Conservation (phyloP, 352 stramenopile species). For the Phytopythium sindhum region DNA sequence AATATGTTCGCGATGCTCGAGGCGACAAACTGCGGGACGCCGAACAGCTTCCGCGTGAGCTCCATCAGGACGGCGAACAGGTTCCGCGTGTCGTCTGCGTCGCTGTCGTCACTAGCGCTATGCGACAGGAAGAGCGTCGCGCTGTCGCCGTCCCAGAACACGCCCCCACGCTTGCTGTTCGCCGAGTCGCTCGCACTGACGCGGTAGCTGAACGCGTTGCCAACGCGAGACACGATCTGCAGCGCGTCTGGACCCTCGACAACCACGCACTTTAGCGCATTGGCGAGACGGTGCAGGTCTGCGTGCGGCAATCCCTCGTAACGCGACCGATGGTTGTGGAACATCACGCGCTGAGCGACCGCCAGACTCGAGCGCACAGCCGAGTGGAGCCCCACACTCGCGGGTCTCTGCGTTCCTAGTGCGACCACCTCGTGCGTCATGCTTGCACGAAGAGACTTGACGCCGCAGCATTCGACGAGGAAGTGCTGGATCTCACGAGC, state of each 20-base stretch:
- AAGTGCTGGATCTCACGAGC: slow-evolving; percentile 22
- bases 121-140: slow-evolving; percentile 35
- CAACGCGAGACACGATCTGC: slow-evolving; percentile 54
- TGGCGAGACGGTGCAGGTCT: slow-evolving; percentile 23
- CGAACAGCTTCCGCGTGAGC: slow-evolving; percentile 52
- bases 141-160: slow-evolving; percentile 37
- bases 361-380: slow-evolving; percentile 26
- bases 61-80: slow-evolving; percentile 61
- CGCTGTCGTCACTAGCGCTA: slow-evolving; percentile 19
- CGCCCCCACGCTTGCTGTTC: neutral
- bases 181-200: neutral
- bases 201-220: slow-evolving; percentile 31
- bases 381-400: slow-evolving; percentile 23
- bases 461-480: slow-evolving; percentile 38
- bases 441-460: slow-evolving; percentile 47
- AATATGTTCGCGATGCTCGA: slow-evolving; percentile 62
- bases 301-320: slow-evolving; percentile 44
- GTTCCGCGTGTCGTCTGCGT: slow-evolving; percentile 24
- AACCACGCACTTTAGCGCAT: slow-evolving; percentile 30
- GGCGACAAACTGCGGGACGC: slow-evolving; percentile 21
- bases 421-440: slow-evolving; percentile 54
- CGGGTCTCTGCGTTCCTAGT: slow-evolving; percentile 24
- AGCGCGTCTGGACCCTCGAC: slow-evolving; percentile 40
- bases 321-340: slow-evolving; percentile 30
- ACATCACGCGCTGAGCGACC: slow-evolving; percentile 55